Conservation (phyloP, 176 grass and related monocot genomes). For the Hordeum marinum region DNA sequence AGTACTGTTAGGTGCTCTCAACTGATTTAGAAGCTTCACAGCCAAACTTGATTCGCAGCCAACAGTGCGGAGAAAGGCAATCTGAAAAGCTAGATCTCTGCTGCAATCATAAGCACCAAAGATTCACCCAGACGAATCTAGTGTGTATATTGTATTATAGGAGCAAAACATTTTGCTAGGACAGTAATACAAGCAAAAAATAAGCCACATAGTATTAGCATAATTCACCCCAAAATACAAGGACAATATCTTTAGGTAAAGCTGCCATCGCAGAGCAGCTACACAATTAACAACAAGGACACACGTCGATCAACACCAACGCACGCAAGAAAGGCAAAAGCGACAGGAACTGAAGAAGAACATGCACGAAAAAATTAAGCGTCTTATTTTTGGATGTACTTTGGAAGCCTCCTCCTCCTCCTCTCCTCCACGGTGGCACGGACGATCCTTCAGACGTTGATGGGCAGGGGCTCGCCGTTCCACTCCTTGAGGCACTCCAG, state of each 20-base stretch:
- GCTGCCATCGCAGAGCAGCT: constrained; percentile 28
- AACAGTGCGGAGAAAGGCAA: background rate
- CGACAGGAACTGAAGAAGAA: constrained; percentile 10
- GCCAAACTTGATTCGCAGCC: background rate
- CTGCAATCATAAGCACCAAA: background rate
- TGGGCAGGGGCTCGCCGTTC: constrained; percentile 80
- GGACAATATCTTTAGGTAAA: constrained; percentile 7
- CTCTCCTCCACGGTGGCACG: background rate
- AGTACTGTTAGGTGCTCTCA: background rate
- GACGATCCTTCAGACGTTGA: constrained; percentile 39
- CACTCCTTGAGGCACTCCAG: constrained; percentile 83
- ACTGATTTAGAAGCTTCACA: background rate
- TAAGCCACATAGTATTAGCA: constrained; percentile 6
- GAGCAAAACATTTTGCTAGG: constrained; percentile 11
- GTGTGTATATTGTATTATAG: background rate
- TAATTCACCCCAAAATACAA: constrained; percentile 39
- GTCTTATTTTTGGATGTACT: constrained; percentile 24
- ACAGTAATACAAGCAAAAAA: background rate
- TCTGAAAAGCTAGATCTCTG: background rate
- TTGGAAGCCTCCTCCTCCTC: constrained; percentile 14
- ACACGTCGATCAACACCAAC: constrained; percentile 33
- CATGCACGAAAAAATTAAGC: constrained; percentile 24
- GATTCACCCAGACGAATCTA: background rate
- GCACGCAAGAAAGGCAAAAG: constrained; percentile 14
- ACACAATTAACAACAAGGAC: constrained; percentile 32